Conservation (phyloP, 1,139 yeast species). For the Chernovozyma aurita region DNA sequence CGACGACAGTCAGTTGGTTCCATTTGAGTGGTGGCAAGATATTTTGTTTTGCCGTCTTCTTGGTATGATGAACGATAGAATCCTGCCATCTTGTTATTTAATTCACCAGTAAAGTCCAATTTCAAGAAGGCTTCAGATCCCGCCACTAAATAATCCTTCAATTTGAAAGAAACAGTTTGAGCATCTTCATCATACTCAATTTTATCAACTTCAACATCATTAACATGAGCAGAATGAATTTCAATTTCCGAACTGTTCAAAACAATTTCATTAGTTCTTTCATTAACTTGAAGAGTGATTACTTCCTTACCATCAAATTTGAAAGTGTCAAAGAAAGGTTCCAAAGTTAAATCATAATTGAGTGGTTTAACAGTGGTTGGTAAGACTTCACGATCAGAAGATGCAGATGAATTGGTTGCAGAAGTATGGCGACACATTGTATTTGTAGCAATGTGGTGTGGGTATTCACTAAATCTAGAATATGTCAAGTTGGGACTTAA, state of each 20-base stretch:
- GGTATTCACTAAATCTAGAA: not conserved
- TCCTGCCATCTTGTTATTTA: conserved; percentile 83
- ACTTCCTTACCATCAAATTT: conserved; percentile 64
- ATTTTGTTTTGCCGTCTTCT: conserved; percentile 56
- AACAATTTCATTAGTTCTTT: conserved; percentile 46
- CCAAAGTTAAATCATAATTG: conserved; percentile 67
- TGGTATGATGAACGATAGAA: conserved; percentile 73
- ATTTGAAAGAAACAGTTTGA: conserved; percentile 63
- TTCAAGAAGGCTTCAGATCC: conserved; percentile 44
- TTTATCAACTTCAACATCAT: conserved; percentile 26
- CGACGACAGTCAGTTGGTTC: conserved; percentile 89
- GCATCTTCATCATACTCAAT: conserved; percentile 45
- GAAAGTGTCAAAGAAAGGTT: conserved; percentile 69
- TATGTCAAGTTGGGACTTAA: not conserved
- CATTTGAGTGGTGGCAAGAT: conserved; percentile 80
- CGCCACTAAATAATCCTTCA: conserved; percentile 42
- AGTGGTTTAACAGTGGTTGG: conserved; percentile 70
- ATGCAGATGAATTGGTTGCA: conserved; percentile 1
- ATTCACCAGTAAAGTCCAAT: conserved; percentile 61
- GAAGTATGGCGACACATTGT: conserved; percentile 4
- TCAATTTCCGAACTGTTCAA: conserved; percentile 66
- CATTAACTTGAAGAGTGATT: conserved; percentile 61
- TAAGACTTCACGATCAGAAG: conserved; percentile 54
- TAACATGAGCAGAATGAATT: conserved; percentile 47
- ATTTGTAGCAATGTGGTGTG: not conserved